phyloP scores from a whole-genome alignment of 1,284 basidiomycete species.

The Rhodotorula sp. region DNA sequence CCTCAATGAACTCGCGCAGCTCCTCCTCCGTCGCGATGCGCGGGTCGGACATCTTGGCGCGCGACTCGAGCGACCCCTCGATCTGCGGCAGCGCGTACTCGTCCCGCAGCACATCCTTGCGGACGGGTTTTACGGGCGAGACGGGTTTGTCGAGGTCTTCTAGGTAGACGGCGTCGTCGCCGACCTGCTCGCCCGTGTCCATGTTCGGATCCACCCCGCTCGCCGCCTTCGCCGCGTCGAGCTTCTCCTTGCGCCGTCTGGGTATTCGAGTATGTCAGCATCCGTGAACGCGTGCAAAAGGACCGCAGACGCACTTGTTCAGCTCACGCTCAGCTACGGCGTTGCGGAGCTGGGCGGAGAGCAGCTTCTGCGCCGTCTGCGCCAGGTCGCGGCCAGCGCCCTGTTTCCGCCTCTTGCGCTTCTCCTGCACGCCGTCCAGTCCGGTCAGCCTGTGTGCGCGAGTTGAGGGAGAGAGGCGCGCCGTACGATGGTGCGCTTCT shows the following conservation, averaged over 20 bases:
- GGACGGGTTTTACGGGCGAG: slow-evolving; percentile 10
- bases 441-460: background rate
- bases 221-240: slow-evolving; percentile 1
- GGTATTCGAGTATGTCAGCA: background rate
- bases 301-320: slow-evolving; percentile 31
- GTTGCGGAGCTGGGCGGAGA: slow-evolving; percentile 86
- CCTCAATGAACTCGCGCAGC: slow-evolving; percentile 82
- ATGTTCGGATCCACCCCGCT: background rate
- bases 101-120: slow-evolving; percentile 52
- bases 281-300: background rate
- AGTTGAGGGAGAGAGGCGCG: background rate
- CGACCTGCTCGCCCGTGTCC: slow-evolving; percentile 53
- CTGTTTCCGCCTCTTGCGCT: slow-evolving; percentile 80
- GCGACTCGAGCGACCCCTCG: slow-evolving; percentile 48
- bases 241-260: slow-evolving; percentile 1
- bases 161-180: slow-evolving; percentile 75
- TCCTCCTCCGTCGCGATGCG: slow-evolving; percentile 92
- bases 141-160: slow-evolving; percentile 69
- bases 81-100: slow-evolving; percentile 48
- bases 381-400: slow-evolving; percentile 81
- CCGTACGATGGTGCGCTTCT: slow-evolving; percentile 80
- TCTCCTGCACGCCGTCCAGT: slow-evolving; percentile 59
- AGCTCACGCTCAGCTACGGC: slow-evolving; percentile 80
- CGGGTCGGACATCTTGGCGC: slow-evolving; percentile 66
- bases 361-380: slow-evolving; percentile 79